phyloP scores from a whole-genome alignment of 2,329 filamentous ascomycete genomes.

The Penicillium concentricum region DNA sequence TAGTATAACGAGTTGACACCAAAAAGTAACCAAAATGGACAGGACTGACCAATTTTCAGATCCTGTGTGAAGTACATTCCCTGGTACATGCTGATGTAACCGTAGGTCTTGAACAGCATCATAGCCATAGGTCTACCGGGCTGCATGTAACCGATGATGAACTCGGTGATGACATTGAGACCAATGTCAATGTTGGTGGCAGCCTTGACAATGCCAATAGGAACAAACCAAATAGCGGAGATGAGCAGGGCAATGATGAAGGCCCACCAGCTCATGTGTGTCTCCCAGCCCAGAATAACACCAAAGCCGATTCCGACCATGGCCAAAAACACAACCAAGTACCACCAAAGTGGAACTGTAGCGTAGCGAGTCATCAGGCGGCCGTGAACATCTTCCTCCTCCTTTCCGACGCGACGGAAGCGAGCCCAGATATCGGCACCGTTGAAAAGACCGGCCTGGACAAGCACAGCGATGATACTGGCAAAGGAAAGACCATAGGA shows the following conservation, averaged over 20 bases:
- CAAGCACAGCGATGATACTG: conserved; percentile 66
- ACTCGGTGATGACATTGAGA: conserved; percentile 72
- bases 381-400: conserved; percentile 54
- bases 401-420: conserved; percentile 57
- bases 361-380: conserved; percentile 59
- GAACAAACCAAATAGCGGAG: conserved; percentile 62
- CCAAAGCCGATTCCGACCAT: conserved; percentile 54
- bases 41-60: conserved; percentile 55
- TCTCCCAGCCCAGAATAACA: conserved; percentile 56
- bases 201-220: conserved; percentile 63
- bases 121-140: conserved; percentile 69
- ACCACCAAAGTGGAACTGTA: conserved; percentile 60
- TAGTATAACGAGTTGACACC: background rate
- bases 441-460: conserved; percentile 67
- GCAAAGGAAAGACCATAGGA: conserved; percentile 72
- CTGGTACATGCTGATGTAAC: conserved; percentile 67
- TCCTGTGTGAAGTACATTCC: conserved; percentile 65
- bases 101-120: conserved; percentile 78
- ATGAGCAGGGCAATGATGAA: conserved; percentile 67
- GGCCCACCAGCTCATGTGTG: conserved; percentile 70
- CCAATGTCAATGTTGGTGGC: conserved; percentile 66
- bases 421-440: conserved; percentile 65
- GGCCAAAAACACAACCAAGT: conserved; percentile 45
- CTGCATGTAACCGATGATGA: conserved; percentile 70
- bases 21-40: too few species aligned